Conservation (phyloP, 2,329 filamentous ascomycete species). For the Teratosphaeriaceae sp. region DNA sequence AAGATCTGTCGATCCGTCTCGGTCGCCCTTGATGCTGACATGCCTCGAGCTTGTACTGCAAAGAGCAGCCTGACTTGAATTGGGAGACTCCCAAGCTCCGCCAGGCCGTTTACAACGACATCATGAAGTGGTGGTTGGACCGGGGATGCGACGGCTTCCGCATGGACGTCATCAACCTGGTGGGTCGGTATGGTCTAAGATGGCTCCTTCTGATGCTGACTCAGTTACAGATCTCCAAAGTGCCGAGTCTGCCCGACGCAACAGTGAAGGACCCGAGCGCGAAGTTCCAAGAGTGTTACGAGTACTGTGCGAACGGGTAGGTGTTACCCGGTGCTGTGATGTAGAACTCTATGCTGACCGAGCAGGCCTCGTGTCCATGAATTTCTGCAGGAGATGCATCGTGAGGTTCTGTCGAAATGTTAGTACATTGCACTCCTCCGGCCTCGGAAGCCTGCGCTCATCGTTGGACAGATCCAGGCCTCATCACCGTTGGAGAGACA, state of each 20-base stretch:
- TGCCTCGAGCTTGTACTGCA: slow-evolving; percentile 68
- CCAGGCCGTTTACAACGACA: slow-evolving; percentile 61
- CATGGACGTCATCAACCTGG: slow-evolving; percentile 23
- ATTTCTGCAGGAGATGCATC: slow-evolving; percentile 41
- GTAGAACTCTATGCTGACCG: no score
- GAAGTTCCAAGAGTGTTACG: slow-evolving; percentile 12
- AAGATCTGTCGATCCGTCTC: no score
- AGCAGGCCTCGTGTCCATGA: slow-evolving; percentile 41
- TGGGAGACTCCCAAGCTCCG: slow-evolving; percentile 70
- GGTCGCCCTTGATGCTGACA: no score
- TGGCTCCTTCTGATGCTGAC: no score
- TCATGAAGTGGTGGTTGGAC: slow-evolving; percentile 61
- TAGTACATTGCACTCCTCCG: slow-evolving; percentile 41
- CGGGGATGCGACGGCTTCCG: slow-evolving; percentile 52
- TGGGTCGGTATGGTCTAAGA: no score
- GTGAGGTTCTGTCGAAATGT: slow-evolving; percentile 48
- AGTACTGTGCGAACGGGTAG: slow-evolving; percentile 25
- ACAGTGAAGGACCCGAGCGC: slow-evolving; percentile 13
- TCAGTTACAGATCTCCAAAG: slow-evolving; percentile 16
- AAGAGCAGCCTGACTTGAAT: slow-evolving; percentile 77
- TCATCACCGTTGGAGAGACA: slow-evolving; percentile 17
- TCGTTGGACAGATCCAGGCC: slow-evolving; percentile 46
- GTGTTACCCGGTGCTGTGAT: no score
- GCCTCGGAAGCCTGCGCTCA: slow-evolving; percentile 47
- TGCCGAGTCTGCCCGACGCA: slow-evolving; percentile 17